phyloP scores from a whole-genome alignment of 192 early-diverging fungal genomes.

The Coemansia sp. region DNA sequence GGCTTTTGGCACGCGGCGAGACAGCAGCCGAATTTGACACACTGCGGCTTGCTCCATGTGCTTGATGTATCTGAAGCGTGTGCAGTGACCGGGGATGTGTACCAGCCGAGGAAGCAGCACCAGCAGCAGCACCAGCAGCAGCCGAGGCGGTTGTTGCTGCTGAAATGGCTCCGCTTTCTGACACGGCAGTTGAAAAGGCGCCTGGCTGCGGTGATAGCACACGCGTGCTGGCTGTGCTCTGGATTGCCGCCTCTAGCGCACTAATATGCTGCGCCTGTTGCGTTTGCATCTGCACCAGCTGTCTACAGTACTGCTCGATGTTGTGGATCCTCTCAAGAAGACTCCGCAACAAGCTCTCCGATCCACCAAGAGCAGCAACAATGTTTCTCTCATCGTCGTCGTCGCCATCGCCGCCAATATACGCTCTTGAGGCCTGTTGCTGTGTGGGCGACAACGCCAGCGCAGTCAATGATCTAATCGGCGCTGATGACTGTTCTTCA shows the following conservation, averaged over 20 bases:
- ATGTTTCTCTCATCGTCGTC: slow-evolving; percentile 5
- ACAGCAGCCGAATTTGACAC: background rate
- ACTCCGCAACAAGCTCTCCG: background rate
- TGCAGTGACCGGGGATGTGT: background rate
- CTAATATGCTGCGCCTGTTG: slow-evolving; percentile 29
- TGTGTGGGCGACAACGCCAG: slow-evolving; percentile 30
- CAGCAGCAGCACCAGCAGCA: background rate
- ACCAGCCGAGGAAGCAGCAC: no score
- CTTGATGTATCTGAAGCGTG: background rate
- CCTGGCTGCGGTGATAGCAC: background rate
- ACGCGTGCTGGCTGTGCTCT: background rate
- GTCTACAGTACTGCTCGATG: slow-evolving; percentile 33
- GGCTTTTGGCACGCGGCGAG: background rate
- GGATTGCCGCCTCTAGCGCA: slow-evolving; percentile 24
- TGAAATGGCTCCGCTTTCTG: background rate
- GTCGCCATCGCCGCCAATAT: background rate
- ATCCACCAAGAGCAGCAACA: background rate
- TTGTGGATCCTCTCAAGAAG: slow-evolving; percentile 11
- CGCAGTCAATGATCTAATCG: slow-evolving; percentile 42
- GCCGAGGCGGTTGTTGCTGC: background rate
- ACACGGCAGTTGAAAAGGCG: background rate
- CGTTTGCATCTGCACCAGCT: slow-evolving; percentile 27
- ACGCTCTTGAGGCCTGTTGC: background rate
- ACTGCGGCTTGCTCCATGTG: background rate
- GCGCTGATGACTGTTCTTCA: slow-evolving; percentile 17